Evolutionary conservation across 768 basidiomycete species (phyloP).

Genomic region (Porpolomopsis calyptriformis): DNA sequence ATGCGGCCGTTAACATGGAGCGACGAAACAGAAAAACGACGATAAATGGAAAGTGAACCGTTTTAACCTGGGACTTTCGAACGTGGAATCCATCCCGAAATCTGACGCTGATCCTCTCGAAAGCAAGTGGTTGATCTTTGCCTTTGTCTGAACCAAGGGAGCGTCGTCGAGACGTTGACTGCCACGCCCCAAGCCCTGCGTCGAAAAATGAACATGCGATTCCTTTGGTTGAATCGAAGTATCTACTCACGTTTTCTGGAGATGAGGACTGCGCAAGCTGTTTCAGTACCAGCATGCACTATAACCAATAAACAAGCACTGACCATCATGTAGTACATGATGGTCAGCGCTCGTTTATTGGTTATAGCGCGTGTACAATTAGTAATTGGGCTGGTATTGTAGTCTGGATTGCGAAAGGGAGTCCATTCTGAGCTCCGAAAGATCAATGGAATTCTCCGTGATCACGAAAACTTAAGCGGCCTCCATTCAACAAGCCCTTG

Average conservation of each 20-base stretch:
- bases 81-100: too few relatives aligned
- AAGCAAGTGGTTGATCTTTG: too few relatives aligned
- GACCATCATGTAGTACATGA: constrained; percentile 72
- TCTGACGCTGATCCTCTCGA: too few relatives aligned
- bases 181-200: constrained; percentile 40
- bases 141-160: too few relatives aligned
- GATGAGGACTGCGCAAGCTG: constrained; percentile 45
- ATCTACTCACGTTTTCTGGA: constrained; percentile 42
- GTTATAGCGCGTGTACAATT: constrained; percentile 1
- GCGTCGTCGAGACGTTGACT: too few relatives aligned
- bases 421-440: too few relatives aligned
- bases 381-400: constrained; percentile 74
- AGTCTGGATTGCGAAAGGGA: constrained; percentile 60
- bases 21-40: neutral
- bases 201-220: neutral
- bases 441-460: too few relatives aligned
- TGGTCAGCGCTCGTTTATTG: constrained; percentile 37
- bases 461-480: too few relatives aligned
- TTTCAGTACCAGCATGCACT: too few relatives aligned
- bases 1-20: too few relatives aligned
- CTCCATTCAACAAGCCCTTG: too few relatives aligned
- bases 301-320: constrained; percentile 14
- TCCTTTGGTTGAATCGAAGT: too few relatives aligned
- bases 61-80: constrained; percentile 55
- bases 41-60: constrained; percentile 8